Evolutionary conservation across 192 early-diverging fungal genomes (phyloP).

Genomic region (Chytriomyces confervae): DNA sequence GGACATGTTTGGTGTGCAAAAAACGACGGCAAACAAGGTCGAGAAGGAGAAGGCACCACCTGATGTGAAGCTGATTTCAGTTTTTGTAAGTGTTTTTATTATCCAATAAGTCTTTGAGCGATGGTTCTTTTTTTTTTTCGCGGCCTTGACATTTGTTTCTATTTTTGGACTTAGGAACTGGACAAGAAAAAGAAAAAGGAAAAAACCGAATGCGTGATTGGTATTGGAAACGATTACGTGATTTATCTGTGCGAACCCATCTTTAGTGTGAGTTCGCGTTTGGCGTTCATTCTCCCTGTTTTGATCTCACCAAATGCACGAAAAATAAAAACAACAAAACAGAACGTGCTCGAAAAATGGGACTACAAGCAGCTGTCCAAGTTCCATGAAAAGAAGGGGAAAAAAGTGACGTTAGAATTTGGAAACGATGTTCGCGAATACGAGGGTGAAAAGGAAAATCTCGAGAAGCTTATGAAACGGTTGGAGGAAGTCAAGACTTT

Average conservation of each 20-base stretch:
- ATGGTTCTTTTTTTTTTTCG: background rate
- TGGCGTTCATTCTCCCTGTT: background rate
- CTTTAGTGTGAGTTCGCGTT: constrained; percentile 13
- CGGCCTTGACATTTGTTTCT: background rate
- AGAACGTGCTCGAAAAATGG: constrained; percentile 51
- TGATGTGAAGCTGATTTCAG: constrained; percentile 41
- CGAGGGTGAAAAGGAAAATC: constrained; percentile 59
- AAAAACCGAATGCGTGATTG: constrained; percentile 50
- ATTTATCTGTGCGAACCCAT: constrained; percentile 51
- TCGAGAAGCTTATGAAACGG: constrained; percentile 37
- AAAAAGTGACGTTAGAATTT: constrained; percentile 56
- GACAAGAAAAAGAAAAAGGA: constrained; percentile 68
- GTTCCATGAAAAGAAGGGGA: constrained; percentile 56
- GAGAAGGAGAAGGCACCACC: constrained; percentile 43
- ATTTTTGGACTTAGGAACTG: constrained; percentile 39
- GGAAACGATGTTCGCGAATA: constrained; percentile 50
- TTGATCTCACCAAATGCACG: background rate
- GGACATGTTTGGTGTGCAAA: constrained; percentile 46
- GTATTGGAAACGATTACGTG: constrained; percentile 52
- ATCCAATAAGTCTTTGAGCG: background rate
- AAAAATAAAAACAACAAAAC: background rate
- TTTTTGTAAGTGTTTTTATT: constrained; percentile 31
- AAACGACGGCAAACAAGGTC: constrained; percentile 9
- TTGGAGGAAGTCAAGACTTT: constrained; percentile 45
- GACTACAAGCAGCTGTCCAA: constrained; percentile 42